Base-by-base conservation (phyloP, 73 alveolate species). In the Paramecium pentaurelia region DNA sequence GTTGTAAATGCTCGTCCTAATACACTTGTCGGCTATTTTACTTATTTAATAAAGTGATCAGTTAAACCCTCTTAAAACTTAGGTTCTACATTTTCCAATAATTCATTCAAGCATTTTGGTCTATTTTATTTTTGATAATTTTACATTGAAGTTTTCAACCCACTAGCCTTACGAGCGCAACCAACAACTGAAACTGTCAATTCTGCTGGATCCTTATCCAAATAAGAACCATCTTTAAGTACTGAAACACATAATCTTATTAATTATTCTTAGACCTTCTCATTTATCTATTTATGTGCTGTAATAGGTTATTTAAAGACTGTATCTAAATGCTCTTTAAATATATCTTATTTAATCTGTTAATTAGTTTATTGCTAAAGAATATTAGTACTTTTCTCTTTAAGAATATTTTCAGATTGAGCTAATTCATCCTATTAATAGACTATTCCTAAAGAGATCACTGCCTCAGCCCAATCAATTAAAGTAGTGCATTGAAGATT, bases 391-490 rank as follows among this genome's bases (percentile, higher is more conserved):
- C 58, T 45, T 75, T 73, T 89, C 47, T 89, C 94, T 49, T 89
- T 89, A 6, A 89, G n/a, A 10, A 83, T 85, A 42, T 87, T 87
- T 20, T 87, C 94, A 30, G 71, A 75, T 64, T 68, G 59, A 49
- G 22, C 2, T 30, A 70, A 28, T 64, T 89, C 86, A 9, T 89
- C 94, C 22, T 77, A 71, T 18, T 77, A 51, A 45, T 45, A 71
- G 4, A 89, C 92, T 22, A 89, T 32, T 9, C 94, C 94, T 12
- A 71, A 32, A 45, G 86, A 45, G 9, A 89, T 34, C 14, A 44
- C 86, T n/a, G 70, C 58, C 18, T 89, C 94, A 28, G 84, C 84
- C 73, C 86, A 77, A 89, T 89, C 94, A n/a, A 89, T 71, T 42
- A 83, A 45, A 27, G 94, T 89, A 20, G 88, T 83, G 18, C 92